Percentiles rank a stretch among this genome's conserved stretches.
Evolutionary conservation across 768 basidiomycete genomes (phyloP).

Genomic region (Tricholoma matsutake): DNA sequence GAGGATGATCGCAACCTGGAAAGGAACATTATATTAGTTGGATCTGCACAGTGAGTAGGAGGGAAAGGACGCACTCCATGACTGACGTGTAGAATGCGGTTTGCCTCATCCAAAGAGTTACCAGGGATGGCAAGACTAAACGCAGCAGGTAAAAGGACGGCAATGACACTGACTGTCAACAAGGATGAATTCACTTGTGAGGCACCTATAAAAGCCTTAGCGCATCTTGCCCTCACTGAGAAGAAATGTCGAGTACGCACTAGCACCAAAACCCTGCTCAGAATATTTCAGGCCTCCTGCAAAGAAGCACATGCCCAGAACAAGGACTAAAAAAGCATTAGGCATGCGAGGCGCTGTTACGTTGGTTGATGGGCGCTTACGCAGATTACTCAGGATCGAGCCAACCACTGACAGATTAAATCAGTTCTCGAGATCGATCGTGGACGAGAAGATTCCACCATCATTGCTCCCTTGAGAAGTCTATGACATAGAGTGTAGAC

Average conservation of each 20-base stretch:
- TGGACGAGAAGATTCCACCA: background rate
- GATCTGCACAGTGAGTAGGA: background rate
- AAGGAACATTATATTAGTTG: background rate
- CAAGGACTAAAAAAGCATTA: constrained; percentile 49
- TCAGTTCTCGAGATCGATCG: background rate
- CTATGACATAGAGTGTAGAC: constrained; percentile 26
- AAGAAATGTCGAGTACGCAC: constrained; percentile 46
- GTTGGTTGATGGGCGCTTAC: constrained; percentile 40
- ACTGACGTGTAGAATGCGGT: constrained; percentile 62
- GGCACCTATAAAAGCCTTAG: constrained; percentile 36
- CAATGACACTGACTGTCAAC: constrained; percentile 76
- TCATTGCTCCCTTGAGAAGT: background rate
- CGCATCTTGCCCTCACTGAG: background rate
- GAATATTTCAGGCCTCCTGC: constrained; percentile 76
- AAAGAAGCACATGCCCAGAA: constrained; percentile 90
- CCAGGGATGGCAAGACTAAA: constrained; percentile 57
- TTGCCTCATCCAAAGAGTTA: constrained; percentile 24
- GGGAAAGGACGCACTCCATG: constrained; percentile 56
- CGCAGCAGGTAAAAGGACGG: constrained; percentile 74
- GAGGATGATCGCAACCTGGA: constrained; percentile 71
- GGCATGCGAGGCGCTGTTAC: background rate
- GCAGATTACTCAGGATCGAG: constrained; percentile 81
- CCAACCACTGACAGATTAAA: constrained; percentile 59
- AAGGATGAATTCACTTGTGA: constrained; percentile 75
- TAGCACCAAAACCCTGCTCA: constrained; percentile 74